A percentile compares a stretch with the other conserved stretches of the same genome.
Evolutionary conservation across 2,329 filamentous ascomycete genomes (phyloP).

Genomic region (Botrytis sinoallii): DNA sequence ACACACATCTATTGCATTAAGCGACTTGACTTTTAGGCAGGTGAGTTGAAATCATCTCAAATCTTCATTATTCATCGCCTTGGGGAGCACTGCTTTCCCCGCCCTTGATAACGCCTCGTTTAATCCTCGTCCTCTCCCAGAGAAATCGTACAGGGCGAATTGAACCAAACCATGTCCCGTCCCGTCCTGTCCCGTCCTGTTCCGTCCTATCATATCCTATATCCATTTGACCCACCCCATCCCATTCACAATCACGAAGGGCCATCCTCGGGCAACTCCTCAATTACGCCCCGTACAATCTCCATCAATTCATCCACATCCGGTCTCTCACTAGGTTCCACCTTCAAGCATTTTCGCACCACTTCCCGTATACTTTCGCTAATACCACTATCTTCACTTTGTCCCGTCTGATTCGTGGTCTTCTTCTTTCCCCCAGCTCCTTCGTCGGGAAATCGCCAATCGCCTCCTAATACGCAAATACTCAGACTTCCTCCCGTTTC

Average conservation of each 20-base stretch:
- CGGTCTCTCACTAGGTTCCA: conserved; percentile 84
- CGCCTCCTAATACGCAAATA: conserved; percentile 87
- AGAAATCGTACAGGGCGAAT: background rate
- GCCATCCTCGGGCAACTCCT: conserved; percentile 61
- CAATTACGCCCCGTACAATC: conserved; percentile 72
- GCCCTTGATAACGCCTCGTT: background rate
- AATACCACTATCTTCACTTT: conserved; percentile 50
- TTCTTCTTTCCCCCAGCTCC: conserved; percentile 53
- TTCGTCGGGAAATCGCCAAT: conserved; percentile 96
- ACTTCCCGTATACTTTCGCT: conserved; percentile 83
- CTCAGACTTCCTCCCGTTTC: conserved; percentile 93
- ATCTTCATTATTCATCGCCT: conserved; percentile 2
- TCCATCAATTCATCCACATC: conserved; percentile 80
- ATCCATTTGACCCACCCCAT: background rate
- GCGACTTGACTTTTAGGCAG: background rate
- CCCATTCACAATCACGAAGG: conserved; percentile 19
- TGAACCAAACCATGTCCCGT: background rate
- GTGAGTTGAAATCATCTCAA: background rate
- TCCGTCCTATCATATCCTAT: background rate
- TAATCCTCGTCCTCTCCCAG: background rate
- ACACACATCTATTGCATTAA: background rate
- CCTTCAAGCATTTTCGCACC: conserved; percentile 78
- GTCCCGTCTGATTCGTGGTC: conserved; percentile 36
- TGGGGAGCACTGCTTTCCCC: background rate
- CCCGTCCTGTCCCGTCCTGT: background rate